phyloP scores from a whole-genome alignment of 2,329 filamentous ascomycete species.

The Colletotrichum sp. region DNA sequence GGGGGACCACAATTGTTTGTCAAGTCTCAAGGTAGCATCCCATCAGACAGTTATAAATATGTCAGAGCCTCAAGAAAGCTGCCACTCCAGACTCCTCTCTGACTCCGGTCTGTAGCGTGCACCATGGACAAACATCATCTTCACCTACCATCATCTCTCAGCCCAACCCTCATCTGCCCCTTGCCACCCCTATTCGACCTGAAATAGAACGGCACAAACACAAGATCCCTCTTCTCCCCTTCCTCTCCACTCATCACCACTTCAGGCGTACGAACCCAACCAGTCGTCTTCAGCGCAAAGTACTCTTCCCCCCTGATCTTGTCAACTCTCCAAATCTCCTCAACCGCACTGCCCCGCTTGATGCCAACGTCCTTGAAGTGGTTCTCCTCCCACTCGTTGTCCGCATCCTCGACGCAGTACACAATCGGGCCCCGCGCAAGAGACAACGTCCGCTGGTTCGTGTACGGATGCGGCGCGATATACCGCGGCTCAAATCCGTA shows the following conservation, averaged over 20 bases:
- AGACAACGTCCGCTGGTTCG: slow-evolving; percentile 58
- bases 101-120: not conserved
- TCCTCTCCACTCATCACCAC: slow-evolving; percentile 22
- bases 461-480: slow-evolving; percentile 59
- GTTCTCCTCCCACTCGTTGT: slow-evolving; percentile 60
- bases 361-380: slow-evolving; percentile 56
- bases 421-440: slow-evolving; percentile 63
- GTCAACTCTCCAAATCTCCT: slow-evolving; percentile 24
- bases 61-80: not conserved
- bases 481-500: slow-evolving; percentile 52
- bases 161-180: slow-evolving; percentile 57
- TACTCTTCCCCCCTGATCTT: slow-evolving; percentile 31
- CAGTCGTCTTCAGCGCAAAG: slow-evolving; percentile 27
- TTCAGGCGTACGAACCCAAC: slow-evolving; percentile 24
- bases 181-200: slow-evolving; percentile 58
- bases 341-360: slow-evolving; percentile 21
- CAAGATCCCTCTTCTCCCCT: slow-evolving; percentile 35
- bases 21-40: not conserved
- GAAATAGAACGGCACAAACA: slow-evolving; percentile 61
- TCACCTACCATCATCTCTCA: slow-evolving; percentile 27
- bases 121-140: not conserved
- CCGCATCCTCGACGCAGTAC: slow-evolving; percentile 65
- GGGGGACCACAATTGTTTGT: not conserved
- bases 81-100: not conserved
- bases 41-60: not conserved